A percentile compares a stretch with the other conserved stretches of the same genome.
These are phyloP conservation scores for Sugiyamaella japonica DNA, from an alignment of 1,139 yeast species.

Conservation along the genomic window DNA sequence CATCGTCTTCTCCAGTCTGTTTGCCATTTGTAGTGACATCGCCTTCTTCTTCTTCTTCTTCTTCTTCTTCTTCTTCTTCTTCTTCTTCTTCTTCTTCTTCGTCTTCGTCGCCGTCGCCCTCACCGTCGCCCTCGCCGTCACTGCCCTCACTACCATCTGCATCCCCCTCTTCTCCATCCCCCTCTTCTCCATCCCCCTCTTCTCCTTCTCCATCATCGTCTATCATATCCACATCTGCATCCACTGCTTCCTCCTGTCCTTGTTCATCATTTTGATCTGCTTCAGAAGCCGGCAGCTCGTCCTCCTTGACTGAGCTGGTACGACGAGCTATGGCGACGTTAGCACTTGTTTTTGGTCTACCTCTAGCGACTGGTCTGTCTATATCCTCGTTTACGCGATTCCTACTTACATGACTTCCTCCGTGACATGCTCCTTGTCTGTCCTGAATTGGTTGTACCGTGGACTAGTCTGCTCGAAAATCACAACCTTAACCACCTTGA, in stretches of 20 bases:
- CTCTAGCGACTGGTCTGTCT: not conserved
- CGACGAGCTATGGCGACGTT: conserved; percentile 1
- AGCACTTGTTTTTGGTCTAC: not conserved
- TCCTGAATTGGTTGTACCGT: not conserved
- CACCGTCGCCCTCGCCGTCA: conserved; percentile 22
- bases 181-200: conserved; percentile 31
- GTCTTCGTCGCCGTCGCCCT: conserved; percentile 14
- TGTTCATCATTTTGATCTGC: conserved; percentile 18
- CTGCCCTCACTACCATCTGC: conserved; percentile 28
- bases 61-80: conserved; percentile 16
- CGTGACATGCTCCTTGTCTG: not conserved
- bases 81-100: conserved; percentile 15
- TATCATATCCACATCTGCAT: conserved; percentile 20
- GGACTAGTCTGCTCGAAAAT: too few species aligned
- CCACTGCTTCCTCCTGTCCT: conserved; percentile 18
- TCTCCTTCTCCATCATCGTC: conserved; percentile 30
- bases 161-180: conserved; percentile 29
- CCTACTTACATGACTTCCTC: conserved; percentile 4
- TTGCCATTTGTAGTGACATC: conserved; percentile 6
- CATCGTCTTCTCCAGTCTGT: conserved; percentile 15
- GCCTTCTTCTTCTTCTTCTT: conserved; percentile 13
- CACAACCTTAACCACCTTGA: too few species aligned
- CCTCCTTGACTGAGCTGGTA: not conserved
- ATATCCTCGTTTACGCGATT: not conserved
- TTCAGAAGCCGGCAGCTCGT: conserved; percentile 7